A percentile compares a stretch with the other conserved stretches of the same genome.
Evolutionary conservation across 2,329 filamentous ascomycete genomes (phyloP).

Genomic region (Aureobasidium sp.): DNA sequence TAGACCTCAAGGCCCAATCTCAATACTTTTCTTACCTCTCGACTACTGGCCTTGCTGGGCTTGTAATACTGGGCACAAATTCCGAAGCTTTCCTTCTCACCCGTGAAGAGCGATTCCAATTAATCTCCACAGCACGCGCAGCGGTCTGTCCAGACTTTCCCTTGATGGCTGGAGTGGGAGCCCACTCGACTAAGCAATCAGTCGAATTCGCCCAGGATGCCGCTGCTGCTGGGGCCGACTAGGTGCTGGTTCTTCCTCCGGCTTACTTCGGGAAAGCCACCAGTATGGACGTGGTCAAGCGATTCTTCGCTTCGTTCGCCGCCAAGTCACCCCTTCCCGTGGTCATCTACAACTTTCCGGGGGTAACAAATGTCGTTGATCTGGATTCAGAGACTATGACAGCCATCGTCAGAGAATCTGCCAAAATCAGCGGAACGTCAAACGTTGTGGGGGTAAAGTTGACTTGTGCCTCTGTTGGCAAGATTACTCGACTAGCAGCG

Average conservation of each 20-base stretch:
- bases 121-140: conserved; percentile 41
- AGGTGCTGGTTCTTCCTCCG: conserved; percentile 48
- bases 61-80: conserved; percentile 53
- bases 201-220: conserved; percentile 49
- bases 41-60: conserved; percentile 45
- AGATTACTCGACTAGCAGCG: conserved; percentile 63
- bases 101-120: conserved; percentile 43
- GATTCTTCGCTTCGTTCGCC: conserved; percentile 58
- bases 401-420: conserved; percentile 58
- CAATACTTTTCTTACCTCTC: conserved; percentile 52
- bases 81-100: conserved; percentile 54
- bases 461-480: conserved; percentile 69
- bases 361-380: conserved; percentile 73
- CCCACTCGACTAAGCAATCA: conserved; percentile 48
- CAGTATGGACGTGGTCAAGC: conserved; percentile 44
- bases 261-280: conserved; percentile 52
- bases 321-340: conserved; percentile 67
- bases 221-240: conserved; percentile 45
- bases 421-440: conserved; percentile 42
- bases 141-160: conserved; percentile 47
- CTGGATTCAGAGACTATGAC: conserved; percentile 70
- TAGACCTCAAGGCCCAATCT: conserved; percentile 47
- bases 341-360: conserved; percentile 77
- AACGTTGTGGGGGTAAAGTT: conserved; percentile 73
- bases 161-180: conserved; percentile 49